phyloP scores from a whole-genome alignment of 257 asterid species.

The Leonotis leonurus region DNA sequence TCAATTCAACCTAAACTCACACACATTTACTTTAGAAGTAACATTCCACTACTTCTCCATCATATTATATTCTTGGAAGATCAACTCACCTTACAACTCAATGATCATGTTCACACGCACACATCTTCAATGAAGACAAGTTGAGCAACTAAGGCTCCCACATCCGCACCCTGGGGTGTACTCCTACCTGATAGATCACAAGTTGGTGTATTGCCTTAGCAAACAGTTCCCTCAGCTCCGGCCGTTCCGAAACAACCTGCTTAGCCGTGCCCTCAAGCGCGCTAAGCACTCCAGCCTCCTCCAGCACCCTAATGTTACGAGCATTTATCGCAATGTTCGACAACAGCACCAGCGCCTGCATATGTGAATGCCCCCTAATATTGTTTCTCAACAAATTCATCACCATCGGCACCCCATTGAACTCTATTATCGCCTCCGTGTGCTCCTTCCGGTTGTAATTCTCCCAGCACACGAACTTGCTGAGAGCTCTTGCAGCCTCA shows the following conservation, averaged over 20 bases:
- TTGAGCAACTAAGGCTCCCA: not conserved
- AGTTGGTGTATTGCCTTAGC: conserved; percentile 59
- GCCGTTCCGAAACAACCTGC: conserved; percentile 22
- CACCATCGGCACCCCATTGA: conserved; percentile 40
- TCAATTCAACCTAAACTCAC: not conserved
- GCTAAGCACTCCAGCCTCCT: conserved; percentile 33
- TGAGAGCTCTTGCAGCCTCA: conserved; percentile 44
- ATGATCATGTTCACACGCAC: not conserved
- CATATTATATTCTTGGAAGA: not conserved
- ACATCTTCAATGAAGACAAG: not conserved
- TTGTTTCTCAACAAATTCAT: conserved; percentile 29
- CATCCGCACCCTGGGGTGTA: not conserved
- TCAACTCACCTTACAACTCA: not conserved
- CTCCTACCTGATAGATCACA: conserved; percentile 42
- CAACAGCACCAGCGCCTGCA: conserved; percentile 37
- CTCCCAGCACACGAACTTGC: conserved; percentile 34
- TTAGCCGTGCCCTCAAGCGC: conserved; percentile 38
- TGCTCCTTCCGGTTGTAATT: conserved; percentile 43
- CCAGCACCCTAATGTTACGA: conserved; percentile 42
- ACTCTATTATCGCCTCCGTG: conserved; percentile 42
- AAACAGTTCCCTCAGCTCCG: conserved; percentile 40
- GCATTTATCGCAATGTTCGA: conserved; percentile 43
- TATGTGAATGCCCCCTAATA: conserved; percentile 8
- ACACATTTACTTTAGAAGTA: not conserved
- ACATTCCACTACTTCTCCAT: not conserved